These are phyloP conservation scores for Flagelloscypha sp. DNA, from an alignment of 768 basidiomycete species.

Conservation along the genomic window DNA sequence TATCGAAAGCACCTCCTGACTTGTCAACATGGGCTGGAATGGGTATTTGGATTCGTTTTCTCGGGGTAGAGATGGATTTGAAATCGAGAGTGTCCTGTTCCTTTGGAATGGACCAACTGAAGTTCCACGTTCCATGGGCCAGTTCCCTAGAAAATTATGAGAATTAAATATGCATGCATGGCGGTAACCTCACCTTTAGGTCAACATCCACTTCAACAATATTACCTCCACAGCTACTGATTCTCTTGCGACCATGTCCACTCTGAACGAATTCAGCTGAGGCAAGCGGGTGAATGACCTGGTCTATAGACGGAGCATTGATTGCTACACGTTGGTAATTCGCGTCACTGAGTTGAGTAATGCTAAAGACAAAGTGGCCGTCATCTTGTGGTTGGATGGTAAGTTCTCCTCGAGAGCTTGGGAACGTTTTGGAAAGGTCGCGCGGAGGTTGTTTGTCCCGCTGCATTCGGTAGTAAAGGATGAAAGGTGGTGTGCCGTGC, in stretches of 20 bases:
- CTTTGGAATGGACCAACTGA: conserved; percentile 68
- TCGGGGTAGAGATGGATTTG: conserved; percentile 43
- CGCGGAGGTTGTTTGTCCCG: conserved; percentile 58
- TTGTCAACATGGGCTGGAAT: conserved; percentile 59
- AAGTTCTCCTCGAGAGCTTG: conserved; percentile 70
- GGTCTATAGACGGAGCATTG: conserved; percentile 70
- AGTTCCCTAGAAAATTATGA: conserved; percentile 50
- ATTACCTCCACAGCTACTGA: conserved; percentile 76
- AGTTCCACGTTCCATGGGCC: conserved; percentile 86
- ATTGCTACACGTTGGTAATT: conserved; percentile 76
- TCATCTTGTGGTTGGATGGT: conserved; percentile 82
- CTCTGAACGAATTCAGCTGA: conserved; percentile 59
- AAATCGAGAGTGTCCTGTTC: conserved; percentile 53
- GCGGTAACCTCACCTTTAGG: conserved; percentile 47
- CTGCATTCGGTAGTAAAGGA: conserved; percentile 68
- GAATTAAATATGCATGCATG: not conserved
- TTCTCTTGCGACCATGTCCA: conserved; percentile 32
- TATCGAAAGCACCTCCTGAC: conserved; percentile 70
- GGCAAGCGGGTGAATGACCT: conserved; percentile 85
- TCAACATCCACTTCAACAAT: conserved; percentile 72
- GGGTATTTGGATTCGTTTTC: conserved; percentile 51
- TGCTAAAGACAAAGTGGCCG: conserved; percentile 82
- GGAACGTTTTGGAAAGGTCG: conserved; percentile 52
- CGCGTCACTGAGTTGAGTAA: conserved; percentile 70
- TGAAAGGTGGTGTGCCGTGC: conserved; percentile 85